phyloP scores from a whole-genome alignment of 805 yeast genomes.

The Candida gorgasii region DNA sequence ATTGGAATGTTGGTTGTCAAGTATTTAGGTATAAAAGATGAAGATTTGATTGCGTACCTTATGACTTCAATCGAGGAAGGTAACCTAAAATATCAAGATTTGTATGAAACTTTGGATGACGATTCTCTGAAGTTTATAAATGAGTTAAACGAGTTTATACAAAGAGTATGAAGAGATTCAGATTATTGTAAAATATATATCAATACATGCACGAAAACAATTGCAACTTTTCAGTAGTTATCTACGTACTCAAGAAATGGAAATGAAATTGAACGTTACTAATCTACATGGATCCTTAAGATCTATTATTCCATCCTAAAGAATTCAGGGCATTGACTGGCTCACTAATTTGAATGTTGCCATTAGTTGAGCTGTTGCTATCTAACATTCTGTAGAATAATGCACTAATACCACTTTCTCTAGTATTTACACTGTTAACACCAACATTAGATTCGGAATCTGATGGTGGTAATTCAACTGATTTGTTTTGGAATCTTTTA shows the following conservation, averaged over 20 bases:
- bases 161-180: background rate
- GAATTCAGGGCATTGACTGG: constrained; percentile 74
- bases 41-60: constrained; percentile 47
- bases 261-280: constrained; percentile 1
- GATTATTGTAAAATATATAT: constrained; percentile 1
- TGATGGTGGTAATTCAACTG: constrained; percentile 39
- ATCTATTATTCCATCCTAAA: constrained; percentile 57
- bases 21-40: constrained; percentile 55
- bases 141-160: constrained; percentile 34
- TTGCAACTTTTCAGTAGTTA: constrained; percentile 1
- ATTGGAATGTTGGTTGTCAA: constrained; percentile 50
- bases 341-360: constrained; percentile 49
- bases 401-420: constrained; percentile 27
- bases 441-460: constrained; percentile 41
- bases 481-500: constrained; percentile 46
- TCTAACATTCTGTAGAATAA: constrained; percentile 27
- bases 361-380: constrained; percentile 5
- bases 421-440: constrained; percentile 17
- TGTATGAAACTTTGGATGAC: constrained; percentile 52
- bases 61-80: constrained; percentile 33
- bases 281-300: constrained; percentile 1
- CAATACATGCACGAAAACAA: constrained; percentile 8
- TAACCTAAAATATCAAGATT: constrained; percentile 38
- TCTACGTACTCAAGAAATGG: background rate
- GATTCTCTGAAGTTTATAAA: constrained; percentile 45